A percentile compares a stretch with the other conserved stretches of the same genome.
phyloP scores from a whole-genome alignment of 2,329 filamentous ascomycete species.

The Diaporthe aspalathi region DNA sequence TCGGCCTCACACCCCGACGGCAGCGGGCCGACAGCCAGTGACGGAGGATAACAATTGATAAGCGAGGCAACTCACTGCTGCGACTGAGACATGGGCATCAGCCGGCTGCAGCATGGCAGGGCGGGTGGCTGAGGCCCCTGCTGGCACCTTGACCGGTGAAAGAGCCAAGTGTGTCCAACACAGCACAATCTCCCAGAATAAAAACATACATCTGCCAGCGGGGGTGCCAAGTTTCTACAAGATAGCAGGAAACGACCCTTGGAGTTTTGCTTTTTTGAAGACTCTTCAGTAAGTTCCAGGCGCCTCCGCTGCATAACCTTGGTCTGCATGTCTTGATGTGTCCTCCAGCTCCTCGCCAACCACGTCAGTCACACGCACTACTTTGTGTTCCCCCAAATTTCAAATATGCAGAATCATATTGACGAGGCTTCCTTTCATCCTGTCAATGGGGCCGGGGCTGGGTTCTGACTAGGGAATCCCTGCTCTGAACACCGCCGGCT shows the following conservation, averaged over 20 bases:
- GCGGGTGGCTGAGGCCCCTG: neutral
- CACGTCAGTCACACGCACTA: neutral
- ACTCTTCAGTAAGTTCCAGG: neutral
- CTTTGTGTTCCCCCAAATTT: neutral
- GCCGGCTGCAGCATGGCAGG: neutral
- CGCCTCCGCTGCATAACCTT: neutral
- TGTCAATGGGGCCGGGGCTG: rapidly evolving
- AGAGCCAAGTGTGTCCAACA: neutral
- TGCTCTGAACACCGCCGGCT: neutral
- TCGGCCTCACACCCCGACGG: too few species aligned
- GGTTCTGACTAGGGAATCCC: neutral
- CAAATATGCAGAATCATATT: neutral
- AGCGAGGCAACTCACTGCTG: too few species aligned
- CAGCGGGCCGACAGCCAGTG: neutral
- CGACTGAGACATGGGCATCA: neutral
- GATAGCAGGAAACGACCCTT: neutral
- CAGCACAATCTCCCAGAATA: neutral
- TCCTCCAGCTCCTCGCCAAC: neutral
- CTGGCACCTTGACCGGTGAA: neutral
- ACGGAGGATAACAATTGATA: too few species aligned
- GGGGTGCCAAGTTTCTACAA: too few species aligned
- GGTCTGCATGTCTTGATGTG: neutral
- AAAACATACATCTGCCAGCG: neutral
- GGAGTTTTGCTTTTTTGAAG: neutral
- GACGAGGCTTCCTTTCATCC: neutral